These are phyloP conservation scores for Earliella scabrosa DNA, from an alignment of 1,284 basidiomycete species.

Conservation along the genomic window DNA sequence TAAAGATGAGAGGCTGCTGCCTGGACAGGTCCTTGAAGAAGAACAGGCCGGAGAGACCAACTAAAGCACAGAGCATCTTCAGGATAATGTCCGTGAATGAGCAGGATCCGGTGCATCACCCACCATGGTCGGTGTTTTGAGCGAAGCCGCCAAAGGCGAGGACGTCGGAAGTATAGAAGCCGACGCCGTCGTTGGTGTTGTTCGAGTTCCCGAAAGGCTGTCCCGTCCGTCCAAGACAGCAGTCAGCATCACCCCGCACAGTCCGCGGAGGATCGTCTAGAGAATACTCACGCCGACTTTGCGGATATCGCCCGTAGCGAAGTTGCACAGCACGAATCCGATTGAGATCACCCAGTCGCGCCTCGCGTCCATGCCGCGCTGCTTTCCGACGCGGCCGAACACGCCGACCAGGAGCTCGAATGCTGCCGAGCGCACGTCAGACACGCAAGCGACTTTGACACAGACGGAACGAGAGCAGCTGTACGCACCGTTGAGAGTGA, in stretches of 20 bases:
- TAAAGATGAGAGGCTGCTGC: too few species aligned
- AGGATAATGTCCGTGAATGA: too few species aligned
- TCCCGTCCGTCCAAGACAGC: too few species aligned
- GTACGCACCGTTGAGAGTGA: neutral
- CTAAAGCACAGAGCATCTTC: neutral
- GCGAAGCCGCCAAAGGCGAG: conserved; percentile 19
- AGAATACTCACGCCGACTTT: conserved; percentile 10
- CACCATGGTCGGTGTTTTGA: neutral
- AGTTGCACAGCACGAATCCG: conserved; percentile 20
- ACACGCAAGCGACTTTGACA: too few species aligned
- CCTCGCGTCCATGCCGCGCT: conserved; percentile 14
- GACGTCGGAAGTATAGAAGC: conserved; percentile 19
- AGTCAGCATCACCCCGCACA: too few species aligned
- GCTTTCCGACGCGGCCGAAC: conserved; percentile 20
- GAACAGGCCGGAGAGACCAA: conserved; percentile 17
- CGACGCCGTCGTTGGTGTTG: conserved; percentile 10
- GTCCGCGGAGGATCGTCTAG: too few species aligned
- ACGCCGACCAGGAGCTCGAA: conserved; percentile 16
- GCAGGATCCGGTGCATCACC: neutral
- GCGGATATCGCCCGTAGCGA: conserved; percentile 4
- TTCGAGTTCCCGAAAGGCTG: conserved; percentile 21
- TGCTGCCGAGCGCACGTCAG: neutral
- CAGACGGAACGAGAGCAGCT: neutral
- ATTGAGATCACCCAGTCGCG: conserved; percentile 19
- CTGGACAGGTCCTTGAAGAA: conserved; percentile 13